Evolutionary conservation across 176 grass and related monocot genomes (phyloP).

Genomic region (Aegilops longissima): DNA sequence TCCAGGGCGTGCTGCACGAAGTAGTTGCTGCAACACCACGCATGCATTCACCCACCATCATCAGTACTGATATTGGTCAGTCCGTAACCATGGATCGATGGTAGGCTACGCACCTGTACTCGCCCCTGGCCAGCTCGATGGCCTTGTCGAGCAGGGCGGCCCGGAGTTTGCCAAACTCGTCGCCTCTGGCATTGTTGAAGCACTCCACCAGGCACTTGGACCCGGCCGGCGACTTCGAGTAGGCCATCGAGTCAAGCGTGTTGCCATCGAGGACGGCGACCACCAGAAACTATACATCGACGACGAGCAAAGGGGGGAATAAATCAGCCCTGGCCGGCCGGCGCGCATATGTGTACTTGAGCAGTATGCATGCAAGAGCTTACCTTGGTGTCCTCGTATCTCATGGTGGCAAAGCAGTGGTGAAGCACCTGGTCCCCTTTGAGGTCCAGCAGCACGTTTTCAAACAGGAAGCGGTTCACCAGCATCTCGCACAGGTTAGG

Average conservation of each 20-base stretch:
- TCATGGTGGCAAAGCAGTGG: conserved; percentile 13
- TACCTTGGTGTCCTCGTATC: conserved; percentile 9
- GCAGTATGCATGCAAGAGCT: not conserved
- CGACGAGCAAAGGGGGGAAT: not conserved
- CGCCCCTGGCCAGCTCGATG: not conserved
- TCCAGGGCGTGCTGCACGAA: conserved; percentile 36
- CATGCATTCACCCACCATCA: not conserved
- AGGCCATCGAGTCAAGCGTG: not conserved
- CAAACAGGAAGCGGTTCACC: not conserved
- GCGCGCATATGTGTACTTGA: no score
- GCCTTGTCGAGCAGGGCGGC: not conserved
- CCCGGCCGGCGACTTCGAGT: not conserved
- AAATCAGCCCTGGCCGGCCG: not conserved
- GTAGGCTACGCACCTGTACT: not conserved
- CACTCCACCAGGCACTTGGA: conserved; percentile 23
- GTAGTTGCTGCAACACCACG: conserved; percentile 33
- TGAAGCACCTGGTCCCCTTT: not conserved
- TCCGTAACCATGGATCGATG: not conserved
- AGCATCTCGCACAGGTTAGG: not conserved
- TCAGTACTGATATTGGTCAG: not conserved
- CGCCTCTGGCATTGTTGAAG: not conserved
- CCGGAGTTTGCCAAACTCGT: not conserved
- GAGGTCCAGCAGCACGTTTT: not conserved
- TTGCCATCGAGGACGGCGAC: not conserved
- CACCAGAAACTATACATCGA: conserved; percentile 19